Conservation (phyloP, 1,139 yeast species). For the Taiozyma sp. region DNA sequence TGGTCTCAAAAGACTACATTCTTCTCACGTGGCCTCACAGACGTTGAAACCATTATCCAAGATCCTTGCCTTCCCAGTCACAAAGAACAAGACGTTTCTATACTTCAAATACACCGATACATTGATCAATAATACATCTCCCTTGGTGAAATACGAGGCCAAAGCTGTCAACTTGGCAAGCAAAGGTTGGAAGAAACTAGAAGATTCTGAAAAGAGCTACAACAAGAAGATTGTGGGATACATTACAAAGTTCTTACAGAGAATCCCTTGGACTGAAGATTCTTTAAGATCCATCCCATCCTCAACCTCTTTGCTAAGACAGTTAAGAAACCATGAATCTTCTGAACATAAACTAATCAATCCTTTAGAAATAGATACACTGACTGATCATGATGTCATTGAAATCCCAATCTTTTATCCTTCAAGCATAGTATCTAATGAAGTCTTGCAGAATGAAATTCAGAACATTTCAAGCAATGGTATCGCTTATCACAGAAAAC, state of each 20-base stretch:
- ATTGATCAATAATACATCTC: slow-evolving; percentile 27
- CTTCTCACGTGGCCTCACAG: not conserved
- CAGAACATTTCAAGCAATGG: slow-evolving; percentile 31
- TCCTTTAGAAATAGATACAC: slow-evolving; percentile 1
- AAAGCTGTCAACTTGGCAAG: slow-evolving; percentile 42
- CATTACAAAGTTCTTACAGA: slow-evolving; percentile 35
- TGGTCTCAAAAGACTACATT: too few species aligned
- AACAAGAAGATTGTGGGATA: slow-evolving; percentile 37
- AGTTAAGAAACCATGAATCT: slow-evolving; percentile 6
- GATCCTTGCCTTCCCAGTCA: slow-evolving; percentile 50
- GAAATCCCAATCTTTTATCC: slow-evolving; percentile 26
- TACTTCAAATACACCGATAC: slow-evolving; percentile 50
- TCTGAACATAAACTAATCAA: slow-evolving; percentile 4
- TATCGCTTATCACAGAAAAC: slow-evolving; percentile 36
- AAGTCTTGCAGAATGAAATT: slow-evolving; percentile 23
- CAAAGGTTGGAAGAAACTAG: slow-evolving; percentile 40
- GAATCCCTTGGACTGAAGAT: slow-evolving; percentile 48
- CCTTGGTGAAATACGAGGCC: slow-evolving; percentile 27
- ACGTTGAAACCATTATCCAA: slow-evolving; percentile 12
- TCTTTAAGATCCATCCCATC: slow-evolving; percentile 46
- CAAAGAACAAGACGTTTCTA: slow-evolving; percentile 47
- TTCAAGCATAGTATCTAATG: slow-evolving; percentile 15
- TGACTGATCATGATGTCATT: slow-evolving; percentile 3
- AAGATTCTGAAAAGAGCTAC: slow-evolving; percentile 34
- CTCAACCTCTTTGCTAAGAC: slow-evolving; percentile 22